Conservation (phyloP, 129 eudicot genomes). For the Heracleum sosnowskyi region DNA sequence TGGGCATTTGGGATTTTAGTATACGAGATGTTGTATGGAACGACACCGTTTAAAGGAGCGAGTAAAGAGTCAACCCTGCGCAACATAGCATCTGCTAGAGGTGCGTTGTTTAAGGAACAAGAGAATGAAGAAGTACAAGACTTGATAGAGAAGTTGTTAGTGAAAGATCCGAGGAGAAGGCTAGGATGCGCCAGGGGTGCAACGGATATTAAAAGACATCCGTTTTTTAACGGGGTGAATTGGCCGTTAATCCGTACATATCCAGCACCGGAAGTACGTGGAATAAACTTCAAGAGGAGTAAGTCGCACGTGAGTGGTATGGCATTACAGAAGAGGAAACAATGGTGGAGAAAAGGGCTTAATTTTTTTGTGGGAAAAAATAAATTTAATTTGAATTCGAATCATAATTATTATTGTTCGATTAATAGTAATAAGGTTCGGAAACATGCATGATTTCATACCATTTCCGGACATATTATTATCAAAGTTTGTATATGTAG, state of each 20-base stretch:
- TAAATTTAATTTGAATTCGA: conserved; percentile 37
- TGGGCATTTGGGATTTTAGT: conserved; percentile 95
- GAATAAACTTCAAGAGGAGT: conserved; percentile 46
- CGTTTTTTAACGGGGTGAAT: conserved; percentile 71
- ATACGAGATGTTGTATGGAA: conserved; percentile 64
- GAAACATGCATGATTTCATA: conserved; percentile 18
- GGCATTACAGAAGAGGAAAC: conserved; percentile 39
- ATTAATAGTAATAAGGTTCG: conserved; percentile 27
- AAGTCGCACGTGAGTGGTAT: conserved; percentile 29
- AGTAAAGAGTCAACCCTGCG: conserved; percentile 79
- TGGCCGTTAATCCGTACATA: conserved; percentile 88
- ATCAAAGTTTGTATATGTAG: conserved; percentile 18
- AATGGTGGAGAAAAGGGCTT: conserved; percentile 53
- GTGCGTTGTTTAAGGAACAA: conserved; percentile 28
- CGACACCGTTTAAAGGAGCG: conserved; percentile 78
- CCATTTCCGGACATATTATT: background rate
- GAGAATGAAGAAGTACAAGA: conserved; percentile 44
- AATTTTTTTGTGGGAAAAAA: conserved; percentile 29
- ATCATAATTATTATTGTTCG: conserved; percentile 38
- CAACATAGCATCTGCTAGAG: conserved; percentile 55
- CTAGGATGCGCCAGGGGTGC: conserved; percentile 88
- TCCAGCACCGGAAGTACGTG: conserved; percentile 80
- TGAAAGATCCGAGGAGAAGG: conserved; percentile 66
- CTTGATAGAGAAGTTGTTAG: conserved; percentile 57
- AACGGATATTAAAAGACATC: conserved; percentile 85